These are phyloP conservation scores for Trichosporon sp. DNA, from an alignment of 1,284 basidiomycete species.

Conservation along the genomic window DNA sequence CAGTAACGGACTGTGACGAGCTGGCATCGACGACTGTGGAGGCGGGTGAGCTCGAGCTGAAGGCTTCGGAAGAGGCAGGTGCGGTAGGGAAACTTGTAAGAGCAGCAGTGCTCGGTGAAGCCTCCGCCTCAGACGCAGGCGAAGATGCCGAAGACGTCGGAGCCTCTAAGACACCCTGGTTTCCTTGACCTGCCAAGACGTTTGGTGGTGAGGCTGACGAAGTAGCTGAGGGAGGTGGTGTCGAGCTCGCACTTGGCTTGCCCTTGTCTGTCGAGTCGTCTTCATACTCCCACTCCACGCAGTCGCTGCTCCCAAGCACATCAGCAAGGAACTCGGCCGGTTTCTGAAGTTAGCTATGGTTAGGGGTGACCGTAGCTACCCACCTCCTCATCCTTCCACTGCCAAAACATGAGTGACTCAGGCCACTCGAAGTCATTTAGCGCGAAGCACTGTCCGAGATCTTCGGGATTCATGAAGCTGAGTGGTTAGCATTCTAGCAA, in stretches of 20 bases:
- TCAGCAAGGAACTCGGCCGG: neutral
- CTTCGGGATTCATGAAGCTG: constrained; percentile 4
- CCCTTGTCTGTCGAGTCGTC: neutral
- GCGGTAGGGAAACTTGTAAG: too few relatives aligned
- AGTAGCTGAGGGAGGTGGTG: neutral
- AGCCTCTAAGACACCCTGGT: too few relatives aligned
- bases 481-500: neutral
- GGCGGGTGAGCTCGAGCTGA: too few relatives aligned
- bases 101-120: too few relatives aligned
- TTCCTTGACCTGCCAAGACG: neutral
- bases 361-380: neutral
- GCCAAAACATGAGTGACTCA: constrained; percentile 49
- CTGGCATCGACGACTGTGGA: too few relatives aligned
- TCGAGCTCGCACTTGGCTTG: neutral
- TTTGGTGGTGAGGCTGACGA: neutral
- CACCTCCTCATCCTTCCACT: constrained; percentile 26
- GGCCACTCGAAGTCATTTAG: constrained; percentile 36
- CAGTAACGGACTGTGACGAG: too few relatives aligned
- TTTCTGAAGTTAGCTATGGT: neutral
- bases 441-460: neutral
- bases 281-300: neutral
- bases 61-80: too few relatives aligned
- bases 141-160: too few relatives aligned
- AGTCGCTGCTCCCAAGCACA: neutral
- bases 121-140: too few relatives aligned